Percentiles rank a stretch among this genome's conserved stretches.
These are phyloP conservation scores for Phytopythium helicoides DNA, from an alignment of 352 stramenopile genomes.

Conservation along the genomic window DNA sequence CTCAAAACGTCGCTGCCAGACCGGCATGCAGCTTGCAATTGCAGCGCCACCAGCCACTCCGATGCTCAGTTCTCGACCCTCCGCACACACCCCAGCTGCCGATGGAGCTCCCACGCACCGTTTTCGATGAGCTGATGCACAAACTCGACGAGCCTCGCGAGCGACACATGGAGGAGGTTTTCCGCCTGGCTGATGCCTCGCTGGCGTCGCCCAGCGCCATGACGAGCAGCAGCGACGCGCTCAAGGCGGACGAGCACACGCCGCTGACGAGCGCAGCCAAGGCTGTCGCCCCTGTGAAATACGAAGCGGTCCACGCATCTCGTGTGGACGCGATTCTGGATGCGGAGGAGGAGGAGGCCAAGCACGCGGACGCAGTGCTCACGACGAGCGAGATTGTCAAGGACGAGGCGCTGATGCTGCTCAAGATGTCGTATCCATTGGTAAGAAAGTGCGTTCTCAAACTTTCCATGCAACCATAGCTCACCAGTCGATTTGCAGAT, in stretches of 20 bases:
- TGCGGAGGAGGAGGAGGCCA: slow-evolving; percentile 28
- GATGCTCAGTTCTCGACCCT: too few relatives aligned
- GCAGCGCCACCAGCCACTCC: too few relatives aligned
- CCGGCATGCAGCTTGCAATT: too few relatives aligned
- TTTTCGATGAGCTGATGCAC: slow-evolving; percentile 49
- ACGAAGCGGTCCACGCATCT: slow-evolving; percentile 6
- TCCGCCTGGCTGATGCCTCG: slow-evolving; percentile 5
- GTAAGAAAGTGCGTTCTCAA: neutral
- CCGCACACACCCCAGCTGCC: neutral
- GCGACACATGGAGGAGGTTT: slow-evolving; percentile 20
- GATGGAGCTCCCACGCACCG: slow-evolving; percentile 46
- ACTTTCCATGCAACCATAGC: too few relatives aligned
- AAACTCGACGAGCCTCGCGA: slow-evolving; percentile 44
- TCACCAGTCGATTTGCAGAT: neutral
- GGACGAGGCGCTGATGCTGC: slow-evolving; percentile 28
- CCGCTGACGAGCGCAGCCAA: slow-evolving; percentile 13
- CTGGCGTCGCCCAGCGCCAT: neutral
- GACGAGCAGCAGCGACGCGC: slow-evolving; percentile 6
- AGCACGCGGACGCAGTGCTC: slow-evolving; percentile 15
- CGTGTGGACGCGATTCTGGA: slow-evolving; percentile 33
- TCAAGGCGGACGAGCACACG: slow-evolving; percentile 8
- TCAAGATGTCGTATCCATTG: slow-evolving; percentile 35
- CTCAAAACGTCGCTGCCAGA: too few relatives aligned
- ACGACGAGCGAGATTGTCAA: slow-evolving; percentile 32
- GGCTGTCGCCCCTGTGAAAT: neutral